Base-by-base conservation (phyloP, 163 green algal genomes). In the Scenedesmus sp. region DNA sequence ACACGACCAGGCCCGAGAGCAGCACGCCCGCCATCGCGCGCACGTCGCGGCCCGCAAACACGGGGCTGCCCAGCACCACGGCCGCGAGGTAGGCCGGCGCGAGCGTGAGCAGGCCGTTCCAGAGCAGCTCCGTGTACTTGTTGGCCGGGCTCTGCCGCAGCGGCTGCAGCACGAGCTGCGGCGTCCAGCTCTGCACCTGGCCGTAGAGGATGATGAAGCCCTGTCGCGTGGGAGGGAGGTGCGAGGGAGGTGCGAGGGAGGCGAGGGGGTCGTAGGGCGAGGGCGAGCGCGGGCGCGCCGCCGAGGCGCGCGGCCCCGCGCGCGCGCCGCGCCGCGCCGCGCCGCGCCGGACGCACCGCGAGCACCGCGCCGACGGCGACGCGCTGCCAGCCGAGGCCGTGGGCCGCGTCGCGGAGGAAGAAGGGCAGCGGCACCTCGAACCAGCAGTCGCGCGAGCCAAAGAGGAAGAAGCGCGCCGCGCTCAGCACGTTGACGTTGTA, bases 341-440 rank as follows among this genome's bases (percentile, higher is more conserved):
- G 31, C 63, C 22, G 7, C 3, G 22, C 18, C 22, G 17, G 18
- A 36, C 80, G 69, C 62, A 87, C 74, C 28, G 87, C 91, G 7
- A 95, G 85, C 73, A 91, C 87, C 4, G 86, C 84, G 20, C 91
- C 91, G 20, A 90, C 88, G 0, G 85, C 77, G 0, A 85, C 48
- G 13, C 89, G 78, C 56, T 79, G 81, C 91, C 92, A 96, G 74
- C 88, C 89, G 18, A 96, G 82, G 24, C 91, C 92, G 6, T 84
- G 83, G 15, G 44, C 70, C 1, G 80, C 26, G 72, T 84, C 75
- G 60, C 82, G 56, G 81, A 94, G 71, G 73, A 90, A 94, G 88
- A 94, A 96, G 13, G 92, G 92, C 75, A 97, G 84, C 15, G 91
- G 89, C 60, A 81, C 92, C 85, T 96, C 93, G 80, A 96, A 97